A percentile compares a stretch with the other conserved stretches of the same genome.
These are phyloP conservation scores for Ceratocystis huliohia DNA, from an alignment of 2,329 filamentous ascomycete species.

Conservation along the genomic window DNA sequence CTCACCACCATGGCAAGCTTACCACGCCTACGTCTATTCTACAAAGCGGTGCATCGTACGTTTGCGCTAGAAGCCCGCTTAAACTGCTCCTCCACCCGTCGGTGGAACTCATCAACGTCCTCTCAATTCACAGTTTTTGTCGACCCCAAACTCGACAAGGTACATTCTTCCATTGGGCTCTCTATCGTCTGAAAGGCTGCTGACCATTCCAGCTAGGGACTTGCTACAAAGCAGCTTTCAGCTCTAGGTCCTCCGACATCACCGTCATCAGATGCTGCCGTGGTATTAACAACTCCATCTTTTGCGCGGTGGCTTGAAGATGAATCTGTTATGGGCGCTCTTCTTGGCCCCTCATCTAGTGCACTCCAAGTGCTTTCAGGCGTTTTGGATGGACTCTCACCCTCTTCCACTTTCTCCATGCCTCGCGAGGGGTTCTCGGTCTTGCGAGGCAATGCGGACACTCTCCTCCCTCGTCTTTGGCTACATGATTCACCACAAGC, in stretches of 20 bases:
- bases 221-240: conserved; percentile 5
- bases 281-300: conserved; percentile 39
- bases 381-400: conserved; percentile 43
- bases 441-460: conserved; percentile 12
- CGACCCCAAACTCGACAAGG: conserved; percentile 5
- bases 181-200: neutral
- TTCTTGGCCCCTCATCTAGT: conserved; percentile 21
- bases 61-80: neutral
- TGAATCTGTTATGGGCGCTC: conserved; percentile 29
- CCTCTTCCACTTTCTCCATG: conserved; percentile 23
- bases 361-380: conserved; percentile 40
- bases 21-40: neutral
- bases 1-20: neutral
- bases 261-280: conserved; percentile 20
- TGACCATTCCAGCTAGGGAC: conserved; percentile 1
- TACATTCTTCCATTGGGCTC: neutral
- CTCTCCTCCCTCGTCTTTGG: conserved; percentile 18
- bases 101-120: conserved; percentile 11
- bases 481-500: neutral
- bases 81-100: neutral
- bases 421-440: conserved; percentile 20
- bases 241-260: neutral
- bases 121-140: conserved; percentile 1
- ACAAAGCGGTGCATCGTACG: neutral
- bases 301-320: conserved; percentile 39